A percentile compares a stretch with the other conserved stretches of the same genome.
Evolutionary conservation across 2,329 filamentous ascomycete genomes (phyloP).

Genomic region (Pseudovirgaria hyperparasitica): DNA sequence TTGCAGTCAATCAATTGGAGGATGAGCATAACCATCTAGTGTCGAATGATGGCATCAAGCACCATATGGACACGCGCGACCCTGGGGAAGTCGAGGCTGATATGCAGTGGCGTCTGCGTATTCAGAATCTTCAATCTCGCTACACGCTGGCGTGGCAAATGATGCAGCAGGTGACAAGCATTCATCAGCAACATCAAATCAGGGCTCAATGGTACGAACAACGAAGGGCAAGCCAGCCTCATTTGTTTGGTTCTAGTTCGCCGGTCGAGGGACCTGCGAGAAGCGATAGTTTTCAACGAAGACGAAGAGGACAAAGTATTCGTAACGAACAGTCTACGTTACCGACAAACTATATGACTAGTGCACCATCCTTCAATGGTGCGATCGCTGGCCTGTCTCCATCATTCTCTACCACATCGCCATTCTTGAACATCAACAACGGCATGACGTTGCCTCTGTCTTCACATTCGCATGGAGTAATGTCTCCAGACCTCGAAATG

Average conservation of each 20-base stretch:
- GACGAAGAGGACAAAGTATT: slow-evolving; percentile 13
- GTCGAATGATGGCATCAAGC: slow-evolving; percentile 29
- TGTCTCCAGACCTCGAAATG: slow-evolving; percentile 48
- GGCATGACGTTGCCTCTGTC: slow-evolving; percentile 42
- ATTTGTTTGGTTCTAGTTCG: slow-evolving; percentile 20
- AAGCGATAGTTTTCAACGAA: slow-evolving; percentile 27
- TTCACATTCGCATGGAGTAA: slow-evolving; percentile 44
- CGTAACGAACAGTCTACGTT: slow-evolving; percentile 21
- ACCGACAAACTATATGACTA: slow-evolving; percentile 19
- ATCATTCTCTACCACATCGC: slow-evolving; percentile 36
- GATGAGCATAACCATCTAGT: slow-evolving; percentile 47
- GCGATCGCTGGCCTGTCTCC: slow-evolving; percentile 37
- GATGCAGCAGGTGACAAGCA: slow-evolving; percentile 23
- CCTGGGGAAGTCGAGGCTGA: slow-evolving; percentile 32
- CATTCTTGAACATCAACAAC: slow-evolving; percentile 46
- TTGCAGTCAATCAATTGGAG: slow-evolving; percentile 61
- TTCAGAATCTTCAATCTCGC: slow-evolving; percentile 41
- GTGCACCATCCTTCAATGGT: slow-evolving; percentile 33
- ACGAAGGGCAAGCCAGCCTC: slow-evolving; percentile 25
- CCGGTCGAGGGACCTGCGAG: slow-evolving; percentile 19
- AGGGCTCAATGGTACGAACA: slow-evolving; percentile 28
- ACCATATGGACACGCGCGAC: slow-evolving; percentile 28
- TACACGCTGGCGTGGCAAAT: slow-evolving; percentile 26
- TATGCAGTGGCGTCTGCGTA: slow-evolving; percentile 42
- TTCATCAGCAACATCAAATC: slow-evolving; percentile 24